These are phyloP conservation scores for Tripidium arundinaceum DNA, from an alignment of 202 grass and related monocot species.

Conservation along the genomic window DNA sequence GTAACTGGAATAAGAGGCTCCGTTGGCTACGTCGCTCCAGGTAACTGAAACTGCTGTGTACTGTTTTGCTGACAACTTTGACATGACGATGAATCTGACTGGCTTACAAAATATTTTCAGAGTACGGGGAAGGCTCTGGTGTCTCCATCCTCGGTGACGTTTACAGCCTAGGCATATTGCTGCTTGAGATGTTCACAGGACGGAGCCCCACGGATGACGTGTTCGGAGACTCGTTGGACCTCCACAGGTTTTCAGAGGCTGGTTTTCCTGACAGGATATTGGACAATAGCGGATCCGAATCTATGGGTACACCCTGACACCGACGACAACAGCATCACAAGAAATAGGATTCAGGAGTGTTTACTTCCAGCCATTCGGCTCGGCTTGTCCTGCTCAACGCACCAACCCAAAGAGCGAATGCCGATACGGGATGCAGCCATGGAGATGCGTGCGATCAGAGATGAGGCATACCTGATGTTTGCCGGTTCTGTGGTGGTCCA, in stretches of 20 bases:
- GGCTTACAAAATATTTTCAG: no score
- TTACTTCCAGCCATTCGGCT: slow-evolving; percentile 24
- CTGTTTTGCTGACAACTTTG: no score
- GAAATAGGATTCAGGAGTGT: neutral
- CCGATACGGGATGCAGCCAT: neutral
- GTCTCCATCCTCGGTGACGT: slow-evolving; percentile 10
- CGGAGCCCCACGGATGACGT: slow-evolving; percentile 12
- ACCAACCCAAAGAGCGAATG: slow-evolving; percentile 9
- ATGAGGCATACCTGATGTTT: neutral
- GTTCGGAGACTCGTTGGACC: slow-evolving; percentile 1
- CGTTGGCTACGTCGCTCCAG: slow-evolving; percentile 47
- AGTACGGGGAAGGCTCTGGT: slow-evolving; percentile 16
- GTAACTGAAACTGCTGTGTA: slow-evolving; percentile 15
- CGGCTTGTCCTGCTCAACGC: slow-evolving; percentile 43
- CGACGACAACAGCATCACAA: neutral
- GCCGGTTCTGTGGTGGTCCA: neutral
- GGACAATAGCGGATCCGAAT: slow-evolving; percentile 9
- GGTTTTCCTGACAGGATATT: neutral
- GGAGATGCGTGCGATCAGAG: slow-evolving; percentile 36
- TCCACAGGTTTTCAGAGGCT: neutral
- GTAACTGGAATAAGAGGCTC: neutral
- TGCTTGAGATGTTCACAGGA: slow-evolving; percentile 19
- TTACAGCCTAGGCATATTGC: slow-evolving; percentile 18
- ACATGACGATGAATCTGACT: no score
- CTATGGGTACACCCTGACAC: neutral